Conservation (phyloP, 495 filamentous ascomycete species). For the Xylaria flabelliformis region DNA sequence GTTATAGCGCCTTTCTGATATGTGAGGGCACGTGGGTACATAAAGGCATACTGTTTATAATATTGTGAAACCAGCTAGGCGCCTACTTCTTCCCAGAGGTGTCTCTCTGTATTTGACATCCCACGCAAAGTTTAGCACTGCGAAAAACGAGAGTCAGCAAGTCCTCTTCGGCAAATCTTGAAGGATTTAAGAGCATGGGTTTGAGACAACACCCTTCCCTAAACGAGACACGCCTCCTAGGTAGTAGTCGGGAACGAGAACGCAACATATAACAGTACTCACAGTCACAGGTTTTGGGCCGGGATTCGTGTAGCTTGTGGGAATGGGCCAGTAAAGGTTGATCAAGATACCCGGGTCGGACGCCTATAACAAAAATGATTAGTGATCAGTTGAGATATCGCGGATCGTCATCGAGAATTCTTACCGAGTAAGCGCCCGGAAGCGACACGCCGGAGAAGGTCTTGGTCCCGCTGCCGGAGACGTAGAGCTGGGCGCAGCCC, state of each 20-base stretch:
- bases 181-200: neutral
- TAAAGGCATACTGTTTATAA: neutral
- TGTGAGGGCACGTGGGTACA: neutral
- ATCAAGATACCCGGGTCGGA: slow-evolving; percentile 51
- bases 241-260: neutral
- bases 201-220: neutral
- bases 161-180: neutral
- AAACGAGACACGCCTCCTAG: neutral
- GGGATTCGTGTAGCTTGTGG: slow-evolving; percentile 52
- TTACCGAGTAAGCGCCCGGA: slow-evolving; percentile 48
- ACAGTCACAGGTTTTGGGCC: slow-evolving; percentile 40
- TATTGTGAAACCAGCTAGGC: neutral
- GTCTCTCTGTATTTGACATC: neutral
- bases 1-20: neutral
- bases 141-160: slow-evolving; percentile 22
- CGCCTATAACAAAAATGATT: slow-evolving; percentile 24
- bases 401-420: neutral
- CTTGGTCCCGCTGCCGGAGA: slow-evolving; percentile 50
- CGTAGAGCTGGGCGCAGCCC: slow-evolving; percentile 48
- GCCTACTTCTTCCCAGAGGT: neutral
- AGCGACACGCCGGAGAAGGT: slow-evolving; percentile 45
- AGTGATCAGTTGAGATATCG: neutral
- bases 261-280: slow-evolving; percentile 3
- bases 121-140: slow-evolving; percentile 21
- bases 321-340: slow-evolving; percentile 53